Evolutionary conservation across 2,329 filamentous ascomycete genomes (phyloP).

Genomic region (Ilyonectria sp.): DNA sequence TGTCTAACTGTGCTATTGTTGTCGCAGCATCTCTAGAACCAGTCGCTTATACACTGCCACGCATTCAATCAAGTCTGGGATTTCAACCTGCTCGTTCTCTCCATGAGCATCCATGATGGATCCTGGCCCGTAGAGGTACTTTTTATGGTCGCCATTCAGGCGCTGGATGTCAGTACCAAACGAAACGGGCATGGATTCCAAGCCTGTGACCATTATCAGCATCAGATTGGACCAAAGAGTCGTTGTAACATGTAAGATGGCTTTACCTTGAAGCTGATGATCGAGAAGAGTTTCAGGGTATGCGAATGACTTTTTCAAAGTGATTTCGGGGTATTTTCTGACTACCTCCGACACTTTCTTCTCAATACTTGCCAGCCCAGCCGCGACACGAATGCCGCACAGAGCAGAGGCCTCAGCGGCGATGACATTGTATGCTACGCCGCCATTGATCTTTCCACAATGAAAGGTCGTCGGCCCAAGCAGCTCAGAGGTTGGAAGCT

Average conservation of each 20-base stretch:
- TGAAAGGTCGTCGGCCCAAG: conserved; percentile 35
- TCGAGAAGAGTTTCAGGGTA: conserved; percentile 35
- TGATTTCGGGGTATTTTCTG: conserved; percentile 23
- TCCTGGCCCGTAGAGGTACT: conserved; percentile 39
- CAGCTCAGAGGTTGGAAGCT: conserved; percentile 27
- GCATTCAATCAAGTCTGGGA: conserved; percentile 33
- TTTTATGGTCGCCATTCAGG: conserved; percentile 34
- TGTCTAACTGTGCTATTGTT: background rate
- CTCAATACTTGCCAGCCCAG: conserved; percentile 25
- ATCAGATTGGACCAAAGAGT: background rate
- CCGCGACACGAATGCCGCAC: conserved; percentile 29
- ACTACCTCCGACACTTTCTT: conserved; percentile 20
- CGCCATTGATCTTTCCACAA: conserved; percentile 34
- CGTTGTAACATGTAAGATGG: background rate
- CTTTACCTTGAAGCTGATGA: conserved; percentile 29
- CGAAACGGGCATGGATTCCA: conserved; percentile 32
- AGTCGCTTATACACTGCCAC: conserved; percentile 37
- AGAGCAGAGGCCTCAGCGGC: conserved; percentile 29
- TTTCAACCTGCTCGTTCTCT: conserved; percentile 33
- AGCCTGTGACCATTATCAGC: conserved; percentile 17
- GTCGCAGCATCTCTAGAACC: conserved; percentile 18
- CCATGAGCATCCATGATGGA: conserved; percentile 40
- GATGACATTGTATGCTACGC: conserved; percentile 35
- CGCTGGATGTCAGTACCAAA: conserved; percentile 40
- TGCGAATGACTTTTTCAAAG: conserved; percentile 27